phyloP scores from a whole-genome alignment of 202 grass and related monocot species.

The Hordeum pubiflorum region DNA sequence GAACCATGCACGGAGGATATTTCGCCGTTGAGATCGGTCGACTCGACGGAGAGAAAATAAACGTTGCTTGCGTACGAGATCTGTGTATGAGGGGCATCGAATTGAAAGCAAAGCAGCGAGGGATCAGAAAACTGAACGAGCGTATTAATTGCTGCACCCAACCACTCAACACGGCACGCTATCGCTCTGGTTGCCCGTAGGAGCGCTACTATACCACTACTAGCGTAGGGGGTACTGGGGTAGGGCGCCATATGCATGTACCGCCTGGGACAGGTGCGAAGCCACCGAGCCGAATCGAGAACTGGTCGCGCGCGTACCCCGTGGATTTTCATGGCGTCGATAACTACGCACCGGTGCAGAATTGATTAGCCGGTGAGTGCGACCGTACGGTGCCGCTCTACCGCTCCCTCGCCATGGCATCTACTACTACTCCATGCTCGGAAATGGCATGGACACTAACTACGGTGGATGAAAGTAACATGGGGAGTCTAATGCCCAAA shows the following conservation, averaged over 20 bases:
- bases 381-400: not conserved
- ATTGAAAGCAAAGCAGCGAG: not conserved
- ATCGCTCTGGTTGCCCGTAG: not conserved
- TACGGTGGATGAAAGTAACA: not conserved
- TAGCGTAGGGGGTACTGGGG: not conserved
- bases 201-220: too few species aligned
- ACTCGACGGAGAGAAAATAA: not conserved
- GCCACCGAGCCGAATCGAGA: constrained; percentile 1
- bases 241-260: not conserved
- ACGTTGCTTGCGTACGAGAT: not conserved
- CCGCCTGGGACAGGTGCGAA: not conserved
- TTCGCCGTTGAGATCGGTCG: not conserved
- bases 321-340: not conserved
- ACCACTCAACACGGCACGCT: not conserved
- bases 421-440: not conserved
- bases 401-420: not conserved
- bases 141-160: constrained; percentile 25
- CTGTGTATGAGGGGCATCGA: not conserved
- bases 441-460: not conserved
- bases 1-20: not conserved
- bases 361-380: not conserved
- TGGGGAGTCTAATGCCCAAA: not conserved
- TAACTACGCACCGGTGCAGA: not conserved
- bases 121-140: not conserved
- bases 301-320: not conserved